Percentiles rank a stretch among this genome's conserved stretches.
These are phyloP conservation scores for Mortierella sp. DNA, from an alignment of 371 early-diverging fungal genomes.

Conservation along the genomic window DNA sequence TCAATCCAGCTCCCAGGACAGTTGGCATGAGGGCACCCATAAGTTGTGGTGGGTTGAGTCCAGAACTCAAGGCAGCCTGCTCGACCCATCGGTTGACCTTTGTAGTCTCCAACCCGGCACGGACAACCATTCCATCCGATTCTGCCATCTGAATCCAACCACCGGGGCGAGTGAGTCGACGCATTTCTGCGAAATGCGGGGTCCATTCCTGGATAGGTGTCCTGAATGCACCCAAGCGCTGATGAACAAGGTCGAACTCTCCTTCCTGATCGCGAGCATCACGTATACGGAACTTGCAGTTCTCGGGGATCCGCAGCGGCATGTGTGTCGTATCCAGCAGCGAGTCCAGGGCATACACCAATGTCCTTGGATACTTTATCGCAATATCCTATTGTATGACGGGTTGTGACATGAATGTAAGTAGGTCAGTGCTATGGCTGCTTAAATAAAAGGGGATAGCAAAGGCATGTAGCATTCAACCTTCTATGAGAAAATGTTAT, in stretches of 20 bases:
- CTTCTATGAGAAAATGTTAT: background rate
- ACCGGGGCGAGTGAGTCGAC: conserved; percentile 36
- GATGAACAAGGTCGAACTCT: conserved; percentile 55
- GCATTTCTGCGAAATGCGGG: conserved; percentile 50
- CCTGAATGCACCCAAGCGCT: conserved; percentile 46
- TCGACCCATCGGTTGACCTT: conserved; percentile 56
- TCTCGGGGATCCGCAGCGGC: conserved; percentile 33
- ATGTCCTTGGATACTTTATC: conserved; percentile 37
- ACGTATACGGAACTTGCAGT: conserved; percentile 37
- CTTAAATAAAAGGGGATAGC: background rate
- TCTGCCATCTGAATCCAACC: conserved; percentile 57
- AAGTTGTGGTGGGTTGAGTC: conserved; percentile 45
- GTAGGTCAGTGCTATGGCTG: background rate
- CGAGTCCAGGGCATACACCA: conserved; percentile 46
- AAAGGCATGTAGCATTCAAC: background rate
- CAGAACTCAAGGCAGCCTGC: conserved; percentile 42
- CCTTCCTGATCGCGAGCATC: conserved; percentile 45
- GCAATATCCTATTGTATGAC: conserved; percentile 30
- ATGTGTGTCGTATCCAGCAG: conserved; percentile 11
- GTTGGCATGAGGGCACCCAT: conserved; percentile 49
- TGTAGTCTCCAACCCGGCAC: conserved; percentile 31
- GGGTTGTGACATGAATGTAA: background rate
- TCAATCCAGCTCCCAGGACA: conserved; percentile 44
- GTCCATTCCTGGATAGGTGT: conserved; percentile 45
- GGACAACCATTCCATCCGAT: conserved; percentile 40